phyloP scores from a whole-genome alignment of 768 basidiomycete species.

The Pleurotus sapidus region DNA sequence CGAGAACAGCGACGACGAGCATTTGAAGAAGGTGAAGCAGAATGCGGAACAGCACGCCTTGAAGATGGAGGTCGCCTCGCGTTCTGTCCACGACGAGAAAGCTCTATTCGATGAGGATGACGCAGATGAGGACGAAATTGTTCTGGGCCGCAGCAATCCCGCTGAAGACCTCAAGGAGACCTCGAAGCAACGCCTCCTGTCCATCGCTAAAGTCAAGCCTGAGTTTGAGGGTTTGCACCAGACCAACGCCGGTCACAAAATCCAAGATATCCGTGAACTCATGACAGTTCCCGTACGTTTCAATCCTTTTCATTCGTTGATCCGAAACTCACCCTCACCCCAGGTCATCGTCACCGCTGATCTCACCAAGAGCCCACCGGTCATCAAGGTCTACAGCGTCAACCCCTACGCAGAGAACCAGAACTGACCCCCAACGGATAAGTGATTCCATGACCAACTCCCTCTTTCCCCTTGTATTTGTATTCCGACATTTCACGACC shows the following conservation, averaged over 20 bases:
- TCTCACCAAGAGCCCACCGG: conserved; percentile 92
- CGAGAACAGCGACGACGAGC: conserved; percentile 94
- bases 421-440: conserved; percentile 23
- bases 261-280: conserved; percentile 92
- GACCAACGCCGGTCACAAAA: conserved; percentile 79
- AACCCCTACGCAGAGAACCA: conserved; percentile 79
- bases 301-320: neutral
- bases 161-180: conserved; percentile 43
- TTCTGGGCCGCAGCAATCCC: conserved; percentile 58
- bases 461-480: conserved; percentile 16
- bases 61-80: conserved; percentile 89
- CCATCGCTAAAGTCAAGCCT: conserved; percentile 72
- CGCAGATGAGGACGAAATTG: conserved; percentile 78
- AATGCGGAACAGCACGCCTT: conserved; percentile 87
- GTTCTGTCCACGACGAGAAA: conserved; percentile 82
- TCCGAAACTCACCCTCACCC: conserved; percentile 9
- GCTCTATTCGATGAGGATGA: conserved; percentile 90
- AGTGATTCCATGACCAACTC: too few relatives aligned
- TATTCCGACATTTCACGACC: conserved; percentile 25
- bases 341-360: conserved; percentile 95
- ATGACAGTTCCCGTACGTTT: conserved; percentile 86
- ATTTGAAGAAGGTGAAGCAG: conserved; percentile 91
- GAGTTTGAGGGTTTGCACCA: conserved; percentile 81
- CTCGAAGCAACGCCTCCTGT: conserved; percentile 76
- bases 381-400: conserved; percentile 96